Base-by-base conservation (phyloP, 495 filamentous ascomycete genomes). In the Penicillium herquei region DNA sequence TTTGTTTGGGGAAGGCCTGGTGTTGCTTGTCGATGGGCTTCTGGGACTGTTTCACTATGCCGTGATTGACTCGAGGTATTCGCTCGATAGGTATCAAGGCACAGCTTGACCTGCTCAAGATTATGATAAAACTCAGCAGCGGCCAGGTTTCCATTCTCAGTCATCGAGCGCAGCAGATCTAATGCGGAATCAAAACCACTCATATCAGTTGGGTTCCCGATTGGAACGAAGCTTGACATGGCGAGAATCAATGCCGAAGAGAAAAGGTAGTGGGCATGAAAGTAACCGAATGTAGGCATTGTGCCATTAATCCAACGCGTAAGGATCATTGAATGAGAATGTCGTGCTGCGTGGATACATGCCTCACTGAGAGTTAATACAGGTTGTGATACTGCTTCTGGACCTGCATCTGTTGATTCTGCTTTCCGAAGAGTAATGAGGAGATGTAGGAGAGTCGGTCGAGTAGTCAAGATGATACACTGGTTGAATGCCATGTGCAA, bases 181-280 rank as follows among this genome's bases (percentile, higher is more conserved):
- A 76, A 57, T 9, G 71, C 70, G 0, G 71, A 75, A 51, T 76
- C 73, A 41, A 77, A 75, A 0, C 65, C 64, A 2, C 52, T 59
- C 52, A 71, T 61, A 49, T 77, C 74, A 7, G 59, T 59, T 0
- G 71, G 62, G 39, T 59, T 74, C 16, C 70, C 73, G 47, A 74
- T 70, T 1, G 73, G 69, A 2, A 75, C 66, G 50, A 76, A 73
- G 48, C 65, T 70, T 33, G 74, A 76, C 68, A 77, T 76, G 34
- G 74, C 70, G 6, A 78, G 58, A 13, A 75, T 69, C 1, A 75
- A 57, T 0, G 69, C 68, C 0, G 70, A 69, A 21, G 76, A 77
- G 52, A 78, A 78, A 13, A 78, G 72, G 51, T 77, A 78, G 51
- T 76, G 73, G 0, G 74, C 69, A 56, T 75, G 70, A 58, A 77